Conservation (phyloP, 164 flowering plant genomes). For the Chloranthus sessilifolius region DNA sequence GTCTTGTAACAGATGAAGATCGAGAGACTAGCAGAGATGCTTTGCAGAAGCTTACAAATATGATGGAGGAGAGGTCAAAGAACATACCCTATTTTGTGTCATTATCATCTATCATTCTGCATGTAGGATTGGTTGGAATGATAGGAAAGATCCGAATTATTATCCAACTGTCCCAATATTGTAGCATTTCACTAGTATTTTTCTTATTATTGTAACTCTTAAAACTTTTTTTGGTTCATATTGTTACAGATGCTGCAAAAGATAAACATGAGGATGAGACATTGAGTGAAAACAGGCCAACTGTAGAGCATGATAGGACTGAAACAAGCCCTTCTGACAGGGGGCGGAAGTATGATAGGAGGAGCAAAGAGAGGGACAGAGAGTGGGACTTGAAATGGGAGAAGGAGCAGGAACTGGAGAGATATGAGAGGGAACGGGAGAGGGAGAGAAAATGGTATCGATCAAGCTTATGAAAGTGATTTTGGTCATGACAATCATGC, state of each 20-base stretch:
- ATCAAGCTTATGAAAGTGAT: too few relatives aligned
- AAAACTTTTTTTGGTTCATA: constrained; percentile 11
- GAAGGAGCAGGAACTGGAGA: constrained; percentile 86
- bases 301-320: constrained; percentile 57
- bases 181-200: not conserved
- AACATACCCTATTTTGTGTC: constrained; percentile 60
- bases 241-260: constrained; percentile 57
- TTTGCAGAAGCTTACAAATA: constrained; percentile 53
- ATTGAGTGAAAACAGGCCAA: constrained; percentile 51
- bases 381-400: constrained; percentile 75
- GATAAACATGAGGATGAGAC: constrained; percentile 77
- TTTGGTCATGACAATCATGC: too few relatives aligned
- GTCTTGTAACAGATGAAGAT: constrained; percentile 88
- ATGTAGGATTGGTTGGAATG: too few relatives aligned
- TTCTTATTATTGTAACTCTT: constrained; percentile 1
- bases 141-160: too few relatives aligned
- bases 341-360: constrained; percentile 64
- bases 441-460: too few relatives aligned
- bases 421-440: constrained; percentile 91
- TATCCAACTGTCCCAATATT: constrained; percentile 26
- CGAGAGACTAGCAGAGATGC: constrained; percentile 75
- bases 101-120: constrained; percentile 45
- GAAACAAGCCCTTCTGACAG: constrained; percentile 81
- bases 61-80: constrained; percentile 87
- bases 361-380: constrained; percentile 71